Evolutionary conservation across 768 basidiomycete genomes (phyloP).

Genomic region (Mrakia gelida): DNA sequence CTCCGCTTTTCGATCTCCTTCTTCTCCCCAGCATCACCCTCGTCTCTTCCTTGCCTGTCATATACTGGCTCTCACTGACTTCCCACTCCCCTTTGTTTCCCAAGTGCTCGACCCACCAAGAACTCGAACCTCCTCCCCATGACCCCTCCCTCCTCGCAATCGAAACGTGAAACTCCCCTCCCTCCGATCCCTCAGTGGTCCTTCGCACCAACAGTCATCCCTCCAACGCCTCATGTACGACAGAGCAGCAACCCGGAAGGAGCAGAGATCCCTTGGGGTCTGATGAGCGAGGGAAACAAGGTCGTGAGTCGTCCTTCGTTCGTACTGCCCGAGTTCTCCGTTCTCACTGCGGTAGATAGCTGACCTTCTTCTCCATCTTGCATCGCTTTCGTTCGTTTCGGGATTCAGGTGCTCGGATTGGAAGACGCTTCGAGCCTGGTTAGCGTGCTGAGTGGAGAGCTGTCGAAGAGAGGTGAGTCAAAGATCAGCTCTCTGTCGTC

Average conservation of each 20-base stretch:
- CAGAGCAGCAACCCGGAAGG: constrained; percentile 3
- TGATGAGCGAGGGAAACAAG: constrained; percentile 7
- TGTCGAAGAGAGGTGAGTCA: constrained; percentile 13
- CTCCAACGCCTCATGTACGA: background rate
- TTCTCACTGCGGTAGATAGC: background rate
- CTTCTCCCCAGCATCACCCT: background rate
- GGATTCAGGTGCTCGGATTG: background rate
- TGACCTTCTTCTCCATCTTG: too few relatives aligned
- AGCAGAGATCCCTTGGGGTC: constrained; percentile 9
- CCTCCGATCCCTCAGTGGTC: constrained; percentile 17
- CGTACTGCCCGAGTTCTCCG: background rate
- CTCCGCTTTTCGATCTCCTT: too few relatives aligned
- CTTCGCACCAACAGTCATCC: background rate
- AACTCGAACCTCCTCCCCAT: background rate
- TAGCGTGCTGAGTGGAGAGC: background rate
- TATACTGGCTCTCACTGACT: background rate
- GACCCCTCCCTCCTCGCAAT: constrained; percentile 10
- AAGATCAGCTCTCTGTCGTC: background rate
- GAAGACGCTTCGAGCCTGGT: background rate
- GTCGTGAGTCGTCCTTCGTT: background rate
- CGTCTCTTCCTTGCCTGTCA: background rate
- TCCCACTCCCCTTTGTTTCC: background rate
- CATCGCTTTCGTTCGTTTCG: background rate
- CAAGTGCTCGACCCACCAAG: constrained; percentile 8
- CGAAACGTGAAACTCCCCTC: constrained; percentile 7